These are phyloP conservation scores for Euphorbia schlechtendalii DNA, from an alignment of 441 rosid species.

Conservation along the genomic window DNA sequence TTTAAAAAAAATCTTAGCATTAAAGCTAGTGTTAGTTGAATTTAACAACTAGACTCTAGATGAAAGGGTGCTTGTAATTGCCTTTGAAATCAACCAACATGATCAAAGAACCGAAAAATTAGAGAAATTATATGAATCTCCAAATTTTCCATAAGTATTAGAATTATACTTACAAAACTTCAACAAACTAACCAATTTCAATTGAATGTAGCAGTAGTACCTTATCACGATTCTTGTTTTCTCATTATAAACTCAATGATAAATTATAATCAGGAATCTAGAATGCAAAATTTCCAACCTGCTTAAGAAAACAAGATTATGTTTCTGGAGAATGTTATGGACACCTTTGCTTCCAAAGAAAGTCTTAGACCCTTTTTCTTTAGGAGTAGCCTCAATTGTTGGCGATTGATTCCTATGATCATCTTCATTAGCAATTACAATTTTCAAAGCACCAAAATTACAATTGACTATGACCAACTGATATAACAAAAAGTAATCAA, in stretches of 20 bases:
- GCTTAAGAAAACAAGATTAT: conserved; percentile 28
- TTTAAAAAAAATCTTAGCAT: conserved; percentile 54
- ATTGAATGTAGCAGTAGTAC: too few relatives aligned
- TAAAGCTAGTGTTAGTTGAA: conserved; percentile 56
- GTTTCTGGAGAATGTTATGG: conserved; percentile 36
- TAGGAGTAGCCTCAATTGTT: conserved; percentile 51
- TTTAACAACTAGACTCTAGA: conserved; percentile 44
- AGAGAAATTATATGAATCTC: conserved; percentile 8
- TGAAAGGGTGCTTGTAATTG: conserved; percentile 38
- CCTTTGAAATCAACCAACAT: conserved; percentile 38
- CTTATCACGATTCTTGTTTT: too few relatives aligned
- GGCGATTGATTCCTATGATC: conserved; percentile 28
- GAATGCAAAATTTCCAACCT: conserved; percentile 24
- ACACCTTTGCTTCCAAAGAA: conserved; percentile 47
- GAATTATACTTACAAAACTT: too few relatives aligned
- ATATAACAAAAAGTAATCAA: too few relatives aligned
- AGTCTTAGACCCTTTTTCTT: conserved; percentile 57
- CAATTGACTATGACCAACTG: too few relatives aligned
- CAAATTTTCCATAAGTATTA: neutral
- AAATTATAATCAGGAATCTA: neutral
- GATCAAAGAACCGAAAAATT: conserved; percentile 41
- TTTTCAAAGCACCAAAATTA: conserved; percentile 48
- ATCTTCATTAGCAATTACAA: conserved; percentile 38
- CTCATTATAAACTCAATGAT: neutral
- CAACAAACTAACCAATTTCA: too few relatives aligned